Conservation (phyloP, 129 eudicot species). For the Arctium minus region DNA sequence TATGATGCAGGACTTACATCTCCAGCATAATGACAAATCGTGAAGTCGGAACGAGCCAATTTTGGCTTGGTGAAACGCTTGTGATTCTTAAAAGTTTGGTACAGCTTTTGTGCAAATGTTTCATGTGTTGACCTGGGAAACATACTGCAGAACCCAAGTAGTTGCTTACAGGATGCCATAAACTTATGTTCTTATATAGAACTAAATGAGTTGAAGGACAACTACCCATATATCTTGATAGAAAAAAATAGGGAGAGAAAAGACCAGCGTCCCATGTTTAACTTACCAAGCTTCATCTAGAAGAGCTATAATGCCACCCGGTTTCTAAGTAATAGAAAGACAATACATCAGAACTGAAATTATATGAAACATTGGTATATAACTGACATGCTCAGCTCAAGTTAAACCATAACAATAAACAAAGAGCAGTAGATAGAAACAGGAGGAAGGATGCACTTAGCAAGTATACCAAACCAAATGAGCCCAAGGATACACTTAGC, state of each 20-base stretch:
- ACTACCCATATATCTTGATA: background rate
- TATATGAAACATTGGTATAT: slow-evolving; percentile 1
- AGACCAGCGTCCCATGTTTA: background rate
- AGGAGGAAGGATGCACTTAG: background rate
- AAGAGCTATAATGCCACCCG: slow-evolving; percentile 99
- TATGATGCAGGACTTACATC: slow-evolving; percentile 59
- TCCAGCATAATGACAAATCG: slow-evolving; percentile 96
- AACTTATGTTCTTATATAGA: background rate
- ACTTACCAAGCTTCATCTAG: slow-evolving; percentile 99
- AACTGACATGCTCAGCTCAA: background rate
- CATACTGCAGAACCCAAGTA: slow-evolving; percentile 63
- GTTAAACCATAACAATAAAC: background rate
- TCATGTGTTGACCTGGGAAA: slow-evolving; percentile 97
- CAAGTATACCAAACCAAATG: background rate
- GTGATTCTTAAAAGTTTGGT: slow-evolving; percentile 85
- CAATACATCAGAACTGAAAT: slow-evolving; percentile 19
- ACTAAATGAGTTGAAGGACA: slow-evolving; percentile 7
- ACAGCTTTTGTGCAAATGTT: slow-evolving; percentile 89
- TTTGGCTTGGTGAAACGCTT: slow-evolving; percentile 88
- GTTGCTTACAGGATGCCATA: slow-evolving; percentile 2
- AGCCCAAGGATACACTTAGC: background rate
- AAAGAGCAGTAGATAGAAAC: background rate
- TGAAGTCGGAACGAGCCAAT: slow-evolving; percentile 89
- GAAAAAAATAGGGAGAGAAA: background rate
- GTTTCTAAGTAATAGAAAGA: slow-evolving; percentile 64